Evolutionary conservation across 2,329 filamentous ascomycete species (phyloP), one percentile per base, ranked within the genome.

Genomic region (Clonostachys chloroleuca): DNA sequence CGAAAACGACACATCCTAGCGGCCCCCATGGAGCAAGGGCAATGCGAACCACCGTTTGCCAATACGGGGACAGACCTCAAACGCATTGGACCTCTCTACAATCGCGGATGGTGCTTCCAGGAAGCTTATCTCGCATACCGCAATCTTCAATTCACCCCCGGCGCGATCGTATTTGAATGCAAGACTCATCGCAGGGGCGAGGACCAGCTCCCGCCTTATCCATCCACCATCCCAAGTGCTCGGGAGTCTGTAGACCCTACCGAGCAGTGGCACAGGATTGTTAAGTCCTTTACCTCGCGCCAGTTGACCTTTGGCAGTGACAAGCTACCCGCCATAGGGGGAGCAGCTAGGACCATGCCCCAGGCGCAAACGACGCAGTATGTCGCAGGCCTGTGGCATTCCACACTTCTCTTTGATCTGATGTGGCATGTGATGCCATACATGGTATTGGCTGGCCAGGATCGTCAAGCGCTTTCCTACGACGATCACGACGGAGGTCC

Each of bases 101-200:
- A 17, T 24, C 36, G 46, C 24, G 46, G 46, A 4, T 52, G 50
- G 50, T 46, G 45, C 10, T 42, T 47, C 18, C 50, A 52, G 30
- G 50, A 52, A 39, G 45, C 43, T 14, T 36, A n/a, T 17, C 44
- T 52, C 14, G 48, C 50, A 10, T 40, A 33, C 12, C 50, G 50
- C n/a, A 18, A 16, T 14, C 24, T 50, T 4, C 41, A 48, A 43
- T 50, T 50, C 20, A 40, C 42, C 9, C 7, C 12, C 16, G 43
- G 34, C 34, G 30, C 40, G 17, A 30, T 50, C 6, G 34, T 46
- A 12, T 43, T 24, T n/a, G 16, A 43, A 12, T 43, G 42, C 42
- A 18, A n/a, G 14, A 18, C 17, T 39, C 36, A 39, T 7, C 36
- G 14, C 14, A 18, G 12, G 14, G n/a, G 36, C 36, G 36, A 39